A percentile compares a stretch with the other conserved stretches of the same genome.
Conservation (phyloP, 2,329 filamentous ascomycete genomes). For the Bipolaris zeicola region DNA sequence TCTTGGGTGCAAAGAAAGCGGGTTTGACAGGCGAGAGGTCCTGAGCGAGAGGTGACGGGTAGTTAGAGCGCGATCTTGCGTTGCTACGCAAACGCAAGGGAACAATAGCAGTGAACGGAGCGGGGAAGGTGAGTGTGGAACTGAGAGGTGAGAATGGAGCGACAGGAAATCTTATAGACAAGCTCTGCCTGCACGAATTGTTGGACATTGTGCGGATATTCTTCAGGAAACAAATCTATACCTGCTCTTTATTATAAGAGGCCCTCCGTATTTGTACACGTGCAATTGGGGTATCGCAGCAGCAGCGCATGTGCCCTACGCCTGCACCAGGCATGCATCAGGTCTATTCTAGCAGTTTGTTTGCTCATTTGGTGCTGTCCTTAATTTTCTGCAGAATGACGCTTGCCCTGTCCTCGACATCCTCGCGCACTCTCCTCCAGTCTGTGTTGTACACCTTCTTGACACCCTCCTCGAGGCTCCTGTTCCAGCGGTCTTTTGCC, state of each 20-base stretch:
- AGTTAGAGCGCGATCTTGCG: conserved; percentile 3
- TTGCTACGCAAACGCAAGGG: conserved; percentile 8
- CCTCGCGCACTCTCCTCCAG: conserved; percentile 51
- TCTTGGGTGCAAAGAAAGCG: background rate
- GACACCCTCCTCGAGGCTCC: conserved; percentile 52
- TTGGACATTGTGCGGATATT: background rate
- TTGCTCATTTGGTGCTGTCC: conserved; percentile 34
- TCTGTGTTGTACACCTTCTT: conserved; percentile 52
- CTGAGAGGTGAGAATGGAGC: background rate
- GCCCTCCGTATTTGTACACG: conserved; percentile 10
- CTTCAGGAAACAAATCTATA: conserved; percentile 6
- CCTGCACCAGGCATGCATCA: background rate
- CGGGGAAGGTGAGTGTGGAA: background rate
- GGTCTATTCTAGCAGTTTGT: background rate
- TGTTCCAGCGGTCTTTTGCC: conserved; percentile 58
- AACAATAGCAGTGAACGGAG: conserved; percentile 16
- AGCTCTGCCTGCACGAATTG: background rate
- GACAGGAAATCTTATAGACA: background rate
- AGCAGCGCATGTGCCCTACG: conserved; percentile 2
- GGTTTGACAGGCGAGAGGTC: background rate
- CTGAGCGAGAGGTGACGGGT: conserved; percentile 1
- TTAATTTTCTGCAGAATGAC: conserved; percentile 43
- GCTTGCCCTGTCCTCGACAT: conserved; percentile 50
- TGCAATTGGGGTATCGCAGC: conserved; percentile 30
- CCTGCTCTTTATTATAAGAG: conserved; percentile 4